These are phyloP conservation scores for Xylaria sp. DNA, from an alignment of 2,329 filamentous ascomycete genomes.

Conservation along the genomic window DNA sequence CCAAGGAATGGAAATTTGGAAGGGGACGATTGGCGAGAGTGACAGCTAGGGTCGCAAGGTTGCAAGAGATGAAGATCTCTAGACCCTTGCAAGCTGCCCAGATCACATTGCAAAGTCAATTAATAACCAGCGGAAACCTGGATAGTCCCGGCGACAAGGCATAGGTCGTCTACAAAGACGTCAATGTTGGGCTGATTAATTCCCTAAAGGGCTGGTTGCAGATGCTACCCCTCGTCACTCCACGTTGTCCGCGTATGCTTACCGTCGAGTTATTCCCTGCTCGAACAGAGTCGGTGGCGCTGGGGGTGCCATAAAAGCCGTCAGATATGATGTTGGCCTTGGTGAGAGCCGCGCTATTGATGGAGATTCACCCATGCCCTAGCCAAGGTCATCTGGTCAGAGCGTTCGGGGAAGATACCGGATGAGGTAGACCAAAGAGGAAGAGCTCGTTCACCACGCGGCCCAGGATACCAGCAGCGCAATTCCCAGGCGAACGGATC, in stretches of 20 bases:
- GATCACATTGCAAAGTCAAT: constrained; percentile 23
- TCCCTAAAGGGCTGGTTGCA: constrained; percentile 29
- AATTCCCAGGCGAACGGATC: constrained; percentile 24
- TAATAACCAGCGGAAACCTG: constrained; percentile 27
- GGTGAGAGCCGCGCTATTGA: constrained; percentile 29
- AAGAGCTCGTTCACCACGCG: not conserved
- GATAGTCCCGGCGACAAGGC: constrained; percentile 19
- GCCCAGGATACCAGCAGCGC: constrained; percentile 17
- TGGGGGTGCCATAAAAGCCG: constrained; percentile 26
- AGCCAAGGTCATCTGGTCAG: constrained; percentile 25
- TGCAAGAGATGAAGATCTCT: constrained; percentile 30
- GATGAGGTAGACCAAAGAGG: not conserved
- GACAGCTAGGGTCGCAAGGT: constrained; percentile 25
- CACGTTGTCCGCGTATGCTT: constrained; percentile 30
- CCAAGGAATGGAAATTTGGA: constrained; percentile 22
- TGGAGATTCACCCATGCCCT: constrained; percentile 20
- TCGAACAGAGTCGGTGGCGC: constrained; percentile 27
- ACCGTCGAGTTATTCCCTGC: constrained; percentile 26
- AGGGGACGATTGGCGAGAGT: constrained; percentile 27
- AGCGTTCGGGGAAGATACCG: constrained; percentile 28
- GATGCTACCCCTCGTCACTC: constrained; percentile 32
- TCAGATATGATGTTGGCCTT: constrained; percentile 30
- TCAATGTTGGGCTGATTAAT: constrained; percentile 29
- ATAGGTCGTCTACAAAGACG: constrained; percentile 28
- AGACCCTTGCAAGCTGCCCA: constrained; percentile 22